A percentile compares a stretch with the other conserved stretches of the same genome.
phyloP scores from a whole-genome alignment of 208 protist genomes.

The Herpetomonas tarakana region DNA sequence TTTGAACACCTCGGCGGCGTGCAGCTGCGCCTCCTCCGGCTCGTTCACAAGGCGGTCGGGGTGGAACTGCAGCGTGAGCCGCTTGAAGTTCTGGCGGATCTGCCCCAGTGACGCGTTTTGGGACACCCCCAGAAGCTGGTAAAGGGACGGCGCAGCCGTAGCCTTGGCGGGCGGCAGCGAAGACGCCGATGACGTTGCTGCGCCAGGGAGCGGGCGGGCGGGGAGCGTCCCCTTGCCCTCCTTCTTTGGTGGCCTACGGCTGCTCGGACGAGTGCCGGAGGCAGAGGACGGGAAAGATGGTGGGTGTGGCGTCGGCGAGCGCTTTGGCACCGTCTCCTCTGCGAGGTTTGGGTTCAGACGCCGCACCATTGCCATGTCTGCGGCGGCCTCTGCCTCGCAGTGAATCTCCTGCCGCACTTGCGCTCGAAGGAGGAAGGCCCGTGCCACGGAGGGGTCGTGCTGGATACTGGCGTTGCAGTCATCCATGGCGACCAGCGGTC shows the following conservation, averaged over 20 bases:
- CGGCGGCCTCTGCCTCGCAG: conserved; percentile 33
- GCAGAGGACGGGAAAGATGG: no score
- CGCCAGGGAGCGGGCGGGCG: neutral
- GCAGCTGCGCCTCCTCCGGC: conserved; percentile 24
- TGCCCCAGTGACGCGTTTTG: conserved; percentile 29
- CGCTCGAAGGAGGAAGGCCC: conserved; percentile 54
- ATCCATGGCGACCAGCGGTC: conserved; percentile 41
- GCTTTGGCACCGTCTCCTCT: neutral
- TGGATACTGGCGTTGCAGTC: conserved; percentile 54
- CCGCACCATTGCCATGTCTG: conserved; percentile 38
- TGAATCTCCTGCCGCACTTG: conserved; percentile 28
- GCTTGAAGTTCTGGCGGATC: conserved; percentile 59
- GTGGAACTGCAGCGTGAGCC: conserved; percentile 70
- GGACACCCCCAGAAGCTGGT: conserved; percentile 59
- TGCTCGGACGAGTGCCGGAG: no score
- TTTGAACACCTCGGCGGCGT: conserved; percentile 87
- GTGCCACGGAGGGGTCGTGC: conserved; percentile 30
- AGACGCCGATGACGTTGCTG: neutral
- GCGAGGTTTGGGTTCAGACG: conserved; percentile 28
- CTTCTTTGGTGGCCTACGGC: neutral
- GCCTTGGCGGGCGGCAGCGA: neutral
- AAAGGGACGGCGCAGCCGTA: conserved; percentile 29
- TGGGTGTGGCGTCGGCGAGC: neutral
- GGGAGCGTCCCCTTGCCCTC: neutral
- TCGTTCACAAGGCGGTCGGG: conserved; percentile 69